These are phyloP conservation scores for Benincasa hispida DNA, from an alignment of 306 rosid species.

Conservation along the genomic window DNA sequence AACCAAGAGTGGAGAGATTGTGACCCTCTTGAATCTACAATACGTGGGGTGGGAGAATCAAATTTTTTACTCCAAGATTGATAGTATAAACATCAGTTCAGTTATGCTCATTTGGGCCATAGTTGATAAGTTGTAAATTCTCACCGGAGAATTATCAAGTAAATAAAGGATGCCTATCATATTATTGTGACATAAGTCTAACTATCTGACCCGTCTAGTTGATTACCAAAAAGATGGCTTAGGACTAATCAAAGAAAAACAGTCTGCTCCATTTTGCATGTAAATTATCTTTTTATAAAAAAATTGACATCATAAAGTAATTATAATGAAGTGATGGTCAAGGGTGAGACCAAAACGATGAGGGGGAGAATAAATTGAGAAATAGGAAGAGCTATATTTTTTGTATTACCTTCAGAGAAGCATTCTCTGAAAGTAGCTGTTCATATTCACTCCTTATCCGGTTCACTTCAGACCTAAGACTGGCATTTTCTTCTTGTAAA, in stretches of 20 bases:
- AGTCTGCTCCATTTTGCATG: background rate
- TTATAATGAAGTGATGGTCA: background rate
- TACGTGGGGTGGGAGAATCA: too few species aligned
- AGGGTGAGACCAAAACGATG: background rate
- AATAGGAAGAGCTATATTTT: background rate
- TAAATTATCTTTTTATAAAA: background rate
- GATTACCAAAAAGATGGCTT: background rate
- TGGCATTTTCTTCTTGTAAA: conserved; percentile 81
- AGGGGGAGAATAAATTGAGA: background rate
- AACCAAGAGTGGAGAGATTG: too few species aligned
- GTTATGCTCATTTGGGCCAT: too few species aligned
- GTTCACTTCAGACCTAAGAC: conserved; percentile 65
- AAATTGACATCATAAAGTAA: background rate
- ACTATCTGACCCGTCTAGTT: background rate
- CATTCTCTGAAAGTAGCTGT: conserved; percentile 72
- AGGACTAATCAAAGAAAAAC: background rate
- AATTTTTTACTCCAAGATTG: too few species aligned
- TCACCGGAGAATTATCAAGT: too few species aligned
- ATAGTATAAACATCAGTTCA: too few species aligned
- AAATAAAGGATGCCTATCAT: too few species aligned
- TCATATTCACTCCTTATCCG: conserved; percentile 79
- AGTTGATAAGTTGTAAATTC: too few species aligned
- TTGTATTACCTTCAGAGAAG: conserved; percentile 58
- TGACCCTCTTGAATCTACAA: too few species aligned
- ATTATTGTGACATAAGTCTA: background rate